Evolutionary conservation across 345 rosid species (phyloP).

Genomic region (Cardamine occulta): DNA sequence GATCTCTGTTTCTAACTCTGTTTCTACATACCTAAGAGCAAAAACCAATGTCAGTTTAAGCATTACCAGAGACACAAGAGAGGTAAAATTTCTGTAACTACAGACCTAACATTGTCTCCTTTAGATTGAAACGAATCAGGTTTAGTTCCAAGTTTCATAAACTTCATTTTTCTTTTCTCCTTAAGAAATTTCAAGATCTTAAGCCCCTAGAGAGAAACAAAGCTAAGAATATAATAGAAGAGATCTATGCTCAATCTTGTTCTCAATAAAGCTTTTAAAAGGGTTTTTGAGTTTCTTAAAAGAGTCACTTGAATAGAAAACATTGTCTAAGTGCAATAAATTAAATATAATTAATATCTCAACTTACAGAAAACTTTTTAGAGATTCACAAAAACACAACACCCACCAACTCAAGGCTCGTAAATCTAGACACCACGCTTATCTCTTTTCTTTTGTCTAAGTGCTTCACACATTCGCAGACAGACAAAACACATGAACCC

Average conservation of each 20-base stretch:
- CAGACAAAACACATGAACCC: conserved; percentile 20
- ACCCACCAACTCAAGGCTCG: conserved; percentile 43
- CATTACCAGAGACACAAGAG: conserved; percentile 1
- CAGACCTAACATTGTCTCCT: conserved; percentile 63
- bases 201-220: background rate
- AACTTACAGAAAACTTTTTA: conserved; percentile 2
- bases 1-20: conserved; percentile 66
- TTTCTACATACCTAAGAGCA: conserved; percentile 57
- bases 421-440: conserved; percentile 37
- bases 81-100: background rate
- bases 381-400: conserved; percentile 37
- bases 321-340: background rate
- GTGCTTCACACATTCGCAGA: conserved; percentile 29
- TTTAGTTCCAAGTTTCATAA: conserved; percentile 92
- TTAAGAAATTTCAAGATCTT: conserved; percentile 12
- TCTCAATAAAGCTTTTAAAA: conserved; percentile 18
- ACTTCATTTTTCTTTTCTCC: conserved; percentile 67
- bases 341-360: background rate
- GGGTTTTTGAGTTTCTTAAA: background rate
- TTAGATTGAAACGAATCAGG: conserved; percentile 69
- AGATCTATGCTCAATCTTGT: conserved; percentile 19
- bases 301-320: conserved; percentile 8
- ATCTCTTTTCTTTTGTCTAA: background rate
- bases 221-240: conserved; percentile 13
- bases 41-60: background rate